Evolutionary conservation across 345 rosid species (phyloP).

Genomic region (Carallia pectinifolia): DNA sequence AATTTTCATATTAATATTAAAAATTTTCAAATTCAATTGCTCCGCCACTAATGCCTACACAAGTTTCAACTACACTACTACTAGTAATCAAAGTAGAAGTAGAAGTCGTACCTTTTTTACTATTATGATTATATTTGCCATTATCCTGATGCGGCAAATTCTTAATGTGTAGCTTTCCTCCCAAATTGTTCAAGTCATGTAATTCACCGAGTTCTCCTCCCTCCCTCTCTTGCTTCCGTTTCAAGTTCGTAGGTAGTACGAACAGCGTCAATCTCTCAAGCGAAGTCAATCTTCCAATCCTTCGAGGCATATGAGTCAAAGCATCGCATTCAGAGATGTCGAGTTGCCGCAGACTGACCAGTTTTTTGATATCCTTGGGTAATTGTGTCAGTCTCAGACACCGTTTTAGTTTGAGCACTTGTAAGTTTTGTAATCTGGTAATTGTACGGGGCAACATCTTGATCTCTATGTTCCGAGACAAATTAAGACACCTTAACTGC

Average conservation of each 20-base stretch:
- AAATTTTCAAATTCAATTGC: too few species aligned
- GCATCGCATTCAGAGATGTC: background rate
- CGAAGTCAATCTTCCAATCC: conserved; percentile 23
- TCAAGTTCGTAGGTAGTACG: too few species aligned
- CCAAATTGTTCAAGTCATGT: conserved; percentile 10
- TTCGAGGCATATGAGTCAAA: conserved; percentile 22
- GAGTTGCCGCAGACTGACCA: conserved; percentile 13
- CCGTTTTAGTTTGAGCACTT: background rate
- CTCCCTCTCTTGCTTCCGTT: background rate
- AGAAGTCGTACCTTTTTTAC: background rate
- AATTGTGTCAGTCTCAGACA: background rate
- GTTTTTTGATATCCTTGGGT: conserved; percentile 9
- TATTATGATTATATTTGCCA: background rate
- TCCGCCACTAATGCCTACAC: background rate
- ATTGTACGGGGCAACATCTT: background rate
- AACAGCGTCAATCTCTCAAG: background rate
- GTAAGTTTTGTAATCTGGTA: conserved; percentile 14
- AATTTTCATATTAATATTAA: too few species aligned
- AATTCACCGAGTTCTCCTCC: conserved; percentile 15
- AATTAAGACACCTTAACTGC: conserved; percentile 24
- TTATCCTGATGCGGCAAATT: background rate
- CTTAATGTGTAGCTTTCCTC: background rate
- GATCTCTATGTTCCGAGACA: background rate
- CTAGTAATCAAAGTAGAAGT: too few species aligned
- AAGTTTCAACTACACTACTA: background rate